phyloP scores from a whole-genome alignment of 164 flowering plant species.

The Protea cynaroides region DNA sequence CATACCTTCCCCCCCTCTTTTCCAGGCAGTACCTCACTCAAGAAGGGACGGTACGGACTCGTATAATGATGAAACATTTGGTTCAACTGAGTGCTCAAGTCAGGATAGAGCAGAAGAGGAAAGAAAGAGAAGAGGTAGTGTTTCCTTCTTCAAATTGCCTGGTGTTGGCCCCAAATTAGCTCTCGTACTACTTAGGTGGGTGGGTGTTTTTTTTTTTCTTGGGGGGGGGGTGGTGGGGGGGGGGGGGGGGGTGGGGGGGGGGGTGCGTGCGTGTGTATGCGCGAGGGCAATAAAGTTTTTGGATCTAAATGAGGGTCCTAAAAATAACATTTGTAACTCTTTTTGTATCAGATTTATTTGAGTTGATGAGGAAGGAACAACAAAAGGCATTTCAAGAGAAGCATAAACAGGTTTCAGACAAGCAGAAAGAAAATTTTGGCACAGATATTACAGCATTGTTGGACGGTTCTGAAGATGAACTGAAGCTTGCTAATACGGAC shows the following conservation, averaged over 20 bases:
- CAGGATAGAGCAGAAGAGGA: conserved; percentile 95
- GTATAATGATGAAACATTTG: conserved; percentile 91
- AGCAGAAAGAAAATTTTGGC: conserved; percentile 34
- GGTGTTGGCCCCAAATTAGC: no score
- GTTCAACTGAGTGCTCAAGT: conserved; percentile 69
- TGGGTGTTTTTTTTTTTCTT: no score
- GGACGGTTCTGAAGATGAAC: conserved; percentile 47
- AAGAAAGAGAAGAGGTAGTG: conserved; percentile 89
- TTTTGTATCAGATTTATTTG: conserved; percentile 66
- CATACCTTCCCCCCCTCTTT: conserved; percentile 4
- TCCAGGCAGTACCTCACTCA: conserved; percentile 71
- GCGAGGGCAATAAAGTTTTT: no score
- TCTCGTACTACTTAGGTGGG: no score
- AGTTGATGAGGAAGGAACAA: conserved; percentile 89
- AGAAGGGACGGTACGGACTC: conserved; percentile 57
- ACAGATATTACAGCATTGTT: conserved; percentile 25
- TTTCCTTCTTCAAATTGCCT: no score
- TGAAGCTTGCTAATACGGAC: conserved; percentile 16
- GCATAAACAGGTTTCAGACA: conserved; percentile 41
- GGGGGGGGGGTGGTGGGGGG: no score
- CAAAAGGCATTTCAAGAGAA: conserved; percentile 67
- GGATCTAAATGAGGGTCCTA: no score
- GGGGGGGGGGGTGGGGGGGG: no score
- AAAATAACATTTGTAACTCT: conserved; percentile 5
- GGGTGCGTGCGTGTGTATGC: no score